Percentiles rank a stretch among this genome's conserved stretches.
phyloP scores from a whole-genome alignment of 2,329 filamentous ascomycete species.

The Fusarium udum region DNA sequence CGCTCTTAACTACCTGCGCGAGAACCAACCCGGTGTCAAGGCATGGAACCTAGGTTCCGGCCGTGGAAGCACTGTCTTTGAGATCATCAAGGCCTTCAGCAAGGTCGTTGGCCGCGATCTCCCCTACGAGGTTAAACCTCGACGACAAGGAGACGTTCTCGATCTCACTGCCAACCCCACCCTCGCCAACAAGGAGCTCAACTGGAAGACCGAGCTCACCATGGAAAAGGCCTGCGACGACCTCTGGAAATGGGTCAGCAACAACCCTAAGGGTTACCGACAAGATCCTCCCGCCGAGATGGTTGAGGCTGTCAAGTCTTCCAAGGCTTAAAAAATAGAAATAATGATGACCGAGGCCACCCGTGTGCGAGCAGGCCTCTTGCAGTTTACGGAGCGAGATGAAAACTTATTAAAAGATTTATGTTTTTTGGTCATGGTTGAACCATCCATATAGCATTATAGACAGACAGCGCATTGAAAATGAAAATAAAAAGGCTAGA shows the following conservation, averaged over 20 bases:
- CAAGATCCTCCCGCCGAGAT: constrained; percentile 89
- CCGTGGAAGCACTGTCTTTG: constrained; percentile 92
- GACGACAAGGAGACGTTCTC: constrained; percentile 89
- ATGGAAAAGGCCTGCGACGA: constrained; percentile 94
- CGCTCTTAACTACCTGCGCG: constrained; percentile 88
- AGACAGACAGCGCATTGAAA: constrained; percentile 33
- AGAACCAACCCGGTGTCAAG: constrained; percentile 85
- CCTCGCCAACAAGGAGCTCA: constrained; percentile 86
- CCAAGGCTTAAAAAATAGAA: constrained; percentile 40
- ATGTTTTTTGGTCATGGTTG: constrained; percentile 35
- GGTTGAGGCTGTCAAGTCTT: constrained; percentile 68
- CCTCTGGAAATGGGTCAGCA: constrained; percentile 96
- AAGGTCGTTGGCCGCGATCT: constrained; percentile 85
- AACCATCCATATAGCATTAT: constrained; percentile 38
- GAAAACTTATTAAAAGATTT: constrained; percentile 16
- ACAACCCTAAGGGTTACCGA: constrained; percentile 94
- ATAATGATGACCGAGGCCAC: constrained; percentile 18
- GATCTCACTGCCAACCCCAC: constrained; percentile 93
- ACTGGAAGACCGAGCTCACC: constrained; percentile 90
- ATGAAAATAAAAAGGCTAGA: constrained; percentile 25
- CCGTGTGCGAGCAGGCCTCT: constrained; percentile 28
- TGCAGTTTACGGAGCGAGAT: constrained; percentile 16
- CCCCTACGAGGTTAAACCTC: constrained; percentile 83
- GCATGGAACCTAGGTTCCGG: constrained; percentile 98
- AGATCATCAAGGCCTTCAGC: constrained; percentile 97